These are phyloP conservation scores for Dianthus caryophyllus DNA, from an alignment of 148 eudicot genomes.

Conservation along the genomic window DNA sequence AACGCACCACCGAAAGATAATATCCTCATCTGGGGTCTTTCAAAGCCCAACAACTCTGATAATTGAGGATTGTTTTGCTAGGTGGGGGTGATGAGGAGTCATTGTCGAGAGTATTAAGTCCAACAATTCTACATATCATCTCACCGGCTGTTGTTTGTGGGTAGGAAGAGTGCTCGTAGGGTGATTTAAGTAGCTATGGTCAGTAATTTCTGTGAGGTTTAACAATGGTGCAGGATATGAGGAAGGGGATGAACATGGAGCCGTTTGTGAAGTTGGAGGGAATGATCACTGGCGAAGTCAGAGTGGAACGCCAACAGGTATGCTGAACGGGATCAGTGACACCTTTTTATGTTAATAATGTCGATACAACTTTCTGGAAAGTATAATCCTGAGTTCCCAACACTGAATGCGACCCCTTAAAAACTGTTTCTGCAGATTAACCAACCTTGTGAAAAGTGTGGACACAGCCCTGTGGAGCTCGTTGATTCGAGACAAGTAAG, in stretches of 20 bases:
- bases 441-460: slow-evolving; percentile 42
- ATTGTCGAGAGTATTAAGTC: no score
- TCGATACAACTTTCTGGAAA: background rate
- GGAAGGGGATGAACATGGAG: slow-evolving; percentile 34
- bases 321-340: slow-evolving; percentile 7
- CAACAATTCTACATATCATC: no score
- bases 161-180: no score
- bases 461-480: slow-evolving; percentile 40
- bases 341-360: background rate
- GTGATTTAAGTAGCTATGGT: no score
- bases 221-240: slow-evolving; percentile 27
- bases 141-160: no score
- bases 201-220: no score
- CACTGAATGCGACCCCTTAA: background rate
- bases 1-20: no score
- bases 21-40: no score
- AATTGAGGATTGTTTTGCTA: no score
- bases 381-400: background rate
- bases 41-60: no score
- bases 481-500: slow-evolving; percentile 39
- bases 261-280: slow-evolving; percentile 36
- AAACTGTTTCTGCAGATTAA: slow-evolving; percentile 28
- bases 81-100: no score
- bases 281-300: slow-evolving; percentile 30
- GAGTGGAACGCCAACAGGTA: slow-evolving; percentile 34